Percentiles rank a stretch among this genome's conserved stretches.
phyloP scores from a whole-genome alignment of 1,139 yeast genomes.

The Candida anutae region DNA sequence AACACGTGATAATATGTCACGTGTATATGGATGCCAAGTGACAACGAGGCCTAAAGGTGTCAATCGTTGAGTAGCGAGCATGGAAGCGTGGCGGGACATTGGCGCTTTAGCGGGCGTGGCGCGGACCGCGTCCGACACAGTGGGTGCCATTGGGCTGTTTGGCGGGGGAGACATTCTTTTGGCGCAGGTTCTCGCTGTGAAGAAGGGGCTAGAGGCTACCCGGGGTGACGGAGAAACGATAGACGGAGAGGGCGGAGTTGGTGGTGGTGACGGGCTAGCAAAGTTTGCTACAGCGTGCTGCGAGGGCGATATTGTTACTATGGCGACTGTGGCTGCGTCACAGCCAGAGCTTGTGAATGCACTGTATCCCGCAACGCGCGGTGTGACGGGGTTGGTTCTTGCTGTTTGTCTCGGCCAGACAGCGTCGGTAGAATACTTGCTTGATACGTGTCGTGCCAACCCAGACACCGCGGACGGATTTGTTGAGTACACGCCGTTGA shows the following conservation, averaged over 20 bases:
- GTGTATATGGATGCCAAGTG: no score
- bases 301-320: slow-evolving; percentile 41
- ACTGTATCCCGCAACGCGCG: slow-evolving; percentile 26
- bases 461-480: slow-evolving; percentile 32
- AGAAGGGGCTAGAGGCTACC: slow-evolving; percentile 11
- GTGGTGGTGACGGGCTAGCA: no score
- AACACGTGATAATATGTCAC: no score
- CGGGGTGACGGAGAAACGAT: slow-evolving; percentile 2
- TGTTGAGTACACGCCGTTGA: slow-evolving; percentile 32
- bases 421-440: slow-evolving; percentile 37
- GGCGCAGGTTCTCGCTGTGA: slow-evolving; percentile 39
- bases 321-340: slow-evolving; percentile 28
- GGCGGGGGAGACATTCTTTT: slow-evolving; percentile 10
- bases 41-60: no score
- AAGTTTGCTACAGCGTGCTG: no score
- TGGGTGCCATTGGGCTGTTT: background rate
- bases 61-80: no score
- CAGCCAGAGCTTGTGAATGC: slow-evolving; percentile 24
- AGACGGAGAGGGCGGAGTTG: no score
- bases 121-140: no score
- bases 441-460: slow-evolving; percentile 25
- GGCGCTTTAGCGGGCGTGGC: no score
- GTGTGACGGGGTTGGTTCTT: slow-evolving; percentile 44
- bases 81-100: no score
- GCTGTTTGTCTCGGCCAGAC: slow-evolving; percentile 44